Conservation (phyloP, 23 red algal species). For the Gracilaria vermiculophylla region DNA sequence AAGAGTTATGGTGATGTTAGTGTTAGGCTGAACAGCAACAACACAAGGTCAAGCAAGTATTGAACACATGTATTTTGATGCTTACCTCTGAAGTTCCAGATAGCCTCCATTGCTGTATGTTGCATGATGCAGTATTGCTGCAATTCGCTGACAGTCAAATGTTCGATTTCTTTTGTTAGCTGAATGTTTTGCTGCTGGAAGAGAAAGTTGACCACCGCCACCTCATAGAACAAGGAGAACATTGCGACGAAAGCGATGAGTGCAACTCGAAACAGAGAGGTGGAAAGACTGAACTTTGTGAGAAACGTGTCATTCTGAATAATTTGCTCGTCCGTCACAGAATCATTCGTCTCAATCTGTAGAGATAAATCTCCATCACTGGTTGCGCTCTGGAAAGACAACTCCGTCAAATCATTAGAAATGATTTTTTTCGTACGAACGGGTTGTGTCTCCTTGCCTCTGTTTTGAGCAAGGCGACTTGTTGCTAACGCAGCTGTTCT, state of each 20-base stretch:
- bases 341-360: neutral
- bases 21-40: neutral
- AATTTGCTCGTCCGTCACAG: neutral
- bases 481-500: neutral
- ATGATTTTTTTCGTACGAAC: neutral
- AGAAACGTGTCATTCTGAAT: neutral
- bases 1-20: too few relatives aligned
- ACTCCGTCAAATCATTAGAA: neutral
- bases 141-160: neutral
- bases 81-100: slow-evolving; percentile 40
- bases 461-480: neutral
- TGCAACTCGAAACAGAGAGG: slow-evolving; percentile 16
- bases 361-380: neutral
- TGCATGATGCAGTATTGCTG: neutral
- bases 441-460: too few relatives aligned
- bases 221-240: slow-evolving; percentile 52
- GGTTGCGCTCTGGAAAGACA: neutral
- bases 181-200: slow-evolving; percentile 32
- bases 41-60: neutral
- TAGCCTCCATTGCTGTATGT: slow-evolving; percentile 29
- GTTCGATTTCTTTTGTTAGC: slow-evolving; percentile 9
- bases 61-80: neutral
- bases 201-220: slow-evolving; percentile 52
- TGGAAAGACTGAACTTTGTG: slow-evolving; percentile 26
- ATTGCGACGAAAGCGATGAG: slow-evolving; percentile 21